A percentile compares a stretch with the other conserved stretches of the same genome.
phyloP scores from a whole-genome alignment of 345 rosid species.

The Euphorbia pulcherrima region DNA sequence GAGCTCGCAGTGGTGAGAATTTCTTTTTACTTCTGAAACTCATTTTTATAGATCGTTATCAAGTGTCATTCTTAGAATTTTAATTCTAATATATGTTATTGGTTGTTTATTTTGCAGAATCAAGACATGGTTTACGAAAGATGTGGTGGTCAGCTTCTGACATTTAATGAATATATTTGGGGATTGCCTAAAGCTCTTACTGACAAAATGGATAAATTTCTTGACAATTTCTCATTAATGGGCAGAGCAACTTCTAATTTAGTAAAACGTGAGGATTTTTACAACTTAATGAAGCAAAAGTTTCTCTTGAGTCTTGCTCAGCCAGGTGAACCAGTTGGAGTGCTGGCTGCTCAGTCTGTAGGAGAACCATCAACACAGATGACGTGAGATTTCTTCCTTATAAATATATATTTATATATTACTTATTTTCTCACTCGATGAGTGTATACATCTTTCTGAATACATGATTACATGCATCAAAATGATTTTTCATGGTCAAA shows the following conservation, averaged over 20 bases:
- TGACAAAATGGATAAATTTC: constrained; percentile 55
- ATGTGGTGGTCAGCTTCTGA: constrained; percentile 35
- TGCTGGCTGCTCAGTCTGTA: constrained; percentile 97
- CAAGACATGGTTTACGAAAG: constrained; percentile 51
- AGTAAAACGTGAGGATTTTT: constrained; percentile 44
- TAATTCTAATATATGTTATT: neutral
- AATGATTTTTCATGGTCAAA: neutral
- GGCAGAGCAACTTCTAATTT: constrained; percentile 35
- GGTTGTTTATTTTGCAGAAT: constrained; percentile 49
- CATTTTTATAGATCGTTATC: neutral
- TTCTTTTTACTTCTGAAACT: constrained; percentile 12
- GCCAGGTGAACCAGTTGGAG: constrained; percentile 98
- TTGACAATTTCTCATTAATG: constrained; percentile 38
- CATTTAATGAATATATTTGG: constrained; percentile 46
- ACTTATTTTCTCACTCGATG: constrained; percentile 15
- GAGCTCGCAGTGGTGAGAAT: constrained; percentile 58
- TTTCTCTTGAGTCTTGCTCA: constrained; percentile 85
- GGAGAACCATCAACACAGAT: constrained; percentile 99
- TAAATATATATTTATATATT: neutral
- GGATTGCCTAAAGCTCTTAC: constrained; percentile 61
- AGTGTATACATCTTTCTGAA: neutral
- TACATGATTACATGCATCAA: constrained; percentile 1
- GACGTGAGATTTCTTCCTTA: constrained; percentile 61
- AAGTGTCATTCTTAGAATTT: neutral
- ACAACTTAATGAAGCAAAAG: constrained; percentile 61